Percentiles rank a stretch among this genome's conserved stretches.
phyloP scores from a whole-genome alignment of 2,329 filamentous ascomycete species.

The Monilinia fructicola region DNA sequence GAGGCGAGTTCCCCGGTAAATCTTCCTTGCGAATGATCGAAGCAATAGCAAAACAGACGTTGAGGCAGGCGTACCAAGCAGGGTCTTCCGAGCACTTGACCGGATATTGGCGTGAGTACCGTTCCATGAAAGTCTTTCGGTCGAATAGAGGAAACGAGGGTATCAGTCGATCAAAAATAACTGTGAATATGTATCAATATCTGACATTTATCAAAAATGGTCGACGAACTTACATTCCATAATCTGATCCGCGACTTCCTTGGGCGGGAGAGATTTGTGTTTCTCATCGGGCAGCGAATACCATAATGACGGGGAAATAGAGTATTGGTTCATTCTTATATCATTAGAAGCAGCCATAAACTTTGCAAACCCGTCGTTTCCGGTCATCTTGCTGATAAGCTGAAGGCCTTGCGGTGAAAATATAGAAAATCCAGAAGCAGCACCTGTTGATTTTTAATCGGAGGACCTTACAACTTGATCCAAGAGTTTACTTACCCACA shows the following conservation, averaged over 20 bases:
- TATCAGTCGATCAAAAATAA: constrained; percentile 18
- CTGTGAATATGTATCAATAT: background rate
- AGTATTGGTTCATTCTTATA: background rate
- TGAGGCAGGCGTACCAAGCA: constrained; percentile 36
- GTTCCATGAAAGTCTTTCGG: constrained; percentile 27
- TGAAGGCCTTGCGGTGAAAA: constrained; percentile 34
- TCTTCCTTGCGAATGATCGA: constrained; percentile 26
- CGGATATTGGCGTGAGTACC: constrained; percentile 32
- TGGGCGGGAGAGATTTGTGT: constrained; percentile 30
- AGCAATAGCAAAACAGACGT: constrained; percentile 30
- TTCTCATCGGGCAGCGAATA: constrained; percentile 28
- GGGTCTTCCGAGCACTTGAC: constrained; percentile 27
- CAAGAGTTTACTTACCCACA: constrained; percentile 27
- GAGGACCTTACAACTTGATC: constrained; percentile 2
- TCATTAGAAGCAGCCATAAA: background rate
- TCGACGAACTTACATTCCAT: constrained; percentile 29
- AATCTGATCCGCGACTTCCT: constrained; percentile 29
- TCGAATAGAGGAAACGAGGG: constrained; percentile 28
- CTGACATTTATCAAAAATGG: background rate
- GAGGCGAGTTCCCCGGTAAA: constrained; percentile 14
- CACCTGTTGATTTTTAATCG: constrained; percentile 27
- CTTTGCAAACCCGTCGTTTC: background rate
- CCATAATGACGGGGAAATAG: constrained; percentile 25
- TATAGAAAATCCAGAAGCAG: constrained; percentile 34
- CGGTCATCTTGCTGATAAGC: constrained; percentile 28